A percentile compares a stretch with the other conserved stretches of the same genome.
These are phyloP conservation scores for Solanum chaucha DNA, from an alignment of 257 asterid genomes.

Conservation along the genomic window DNA sequence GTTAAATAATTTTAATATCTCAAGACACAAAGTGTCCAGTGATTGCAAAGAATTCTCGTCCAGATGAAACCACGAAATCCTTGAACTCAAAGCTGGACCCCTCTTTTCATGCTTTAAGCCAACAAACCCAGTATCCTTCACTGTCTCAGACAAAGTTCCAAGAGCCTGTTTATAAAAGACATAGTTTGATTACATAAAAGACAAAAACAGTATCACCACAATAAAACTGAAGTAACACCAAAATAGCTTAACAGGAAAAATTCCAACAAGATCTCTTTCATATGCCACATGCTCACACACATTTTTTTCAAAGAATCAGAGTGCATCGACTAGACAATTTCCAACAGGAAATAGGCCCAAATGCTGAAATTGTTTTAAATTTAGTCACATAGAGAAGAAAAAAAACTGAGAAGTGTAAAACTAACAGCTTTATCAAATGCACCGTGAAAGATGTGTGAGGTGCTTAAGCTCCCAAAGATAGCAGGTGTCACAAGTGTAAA, in stretches of 20 bases:
- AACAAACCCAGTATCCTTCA: conserved; percentile 40
- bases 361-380: background rate
- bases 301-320: background rate
- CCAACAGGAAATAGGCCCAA: background rate
- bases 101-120: conserved; percentile 32
- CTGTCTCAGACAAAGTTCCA: conserved; percentile 58
- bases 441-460: background rate
- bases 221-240: background rate
- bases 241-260: background rate
- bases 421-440: background rate
- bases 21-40: conserved; percentile 42
- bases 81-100: conserved; percentile 26
- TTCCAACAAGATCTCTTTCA: background rate
- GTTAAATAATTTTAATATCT: conserved; percentile 42
- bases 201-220: background rate
- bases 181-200: background rate
- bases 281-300: background rate
- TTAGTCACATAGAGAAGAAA: background rate
- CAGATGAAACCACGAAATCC: conserved; percentile 59
- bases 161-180: conserved; percentile 55
- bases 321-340: background rate
- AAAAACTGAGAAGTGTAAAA: background rate
- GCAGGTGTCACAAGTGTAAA: background rate
- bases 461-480: background rate
- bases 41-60: conserved; percentile 32